phyloP scores from a whole-genome alignment of 1,284 basidiomycete genomes.

The Porodaedalea pini region DNA sequence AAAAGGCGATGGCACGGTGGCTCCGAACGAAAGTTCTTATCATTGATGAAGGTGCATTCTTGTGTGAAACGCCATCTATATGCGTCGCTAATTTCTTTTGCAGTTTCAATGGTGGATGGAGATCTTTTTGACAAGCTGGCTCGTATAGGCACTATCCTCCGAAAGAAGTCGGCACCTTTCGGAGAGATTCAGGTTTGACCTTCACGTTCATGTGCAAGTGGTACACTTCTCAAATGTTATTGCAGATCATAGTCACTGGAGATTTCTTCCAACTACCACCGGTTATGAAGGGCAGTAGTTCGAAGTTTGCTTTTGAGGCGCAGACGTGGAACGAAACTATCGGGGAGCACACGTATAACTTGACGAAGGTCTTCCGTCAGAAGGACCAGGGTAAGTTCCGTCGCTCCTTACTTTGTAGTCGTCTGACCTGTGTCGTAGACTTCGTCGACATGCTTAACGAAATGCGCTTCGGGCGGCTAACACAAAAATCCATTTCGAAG shows the following conservation, averaged over 20 bases:
- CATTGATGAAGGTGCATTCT: slow-evolving; percentile 82
- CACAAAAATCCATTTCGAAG: slow-evolving; percentile 48
- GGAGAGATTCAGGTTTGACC: slow-evolving; percentile 86
- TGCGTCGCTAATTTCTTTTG: background rate
- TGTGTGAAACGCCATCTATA: background rate
- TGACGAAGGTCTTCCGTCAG: slow-evolving; percentile 87
- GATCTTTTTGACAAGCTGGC: slow-evolving; percentile 85
- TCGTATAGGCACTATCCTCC: slow-evolving; percentile 55
- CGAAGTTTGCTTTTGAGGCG: slow-evolving; percentile 87
- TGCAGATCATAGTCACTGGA: slow-evolving; percentile 81
- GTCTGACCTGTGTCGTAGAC: slow-evolving; percentile 38
- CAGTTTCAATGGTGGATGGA: slow-evolving; percentile 98
- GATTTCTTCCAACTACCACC: slow-evolving; percentile 98
- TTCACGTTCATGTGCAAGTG: background rate
- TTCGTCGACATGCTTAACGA: slow-evolving; percentile 91
- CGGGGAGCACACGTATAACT: slow-evolving; percentile 68
- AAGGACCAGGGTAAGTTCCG: slow-evolving; percentile 39
- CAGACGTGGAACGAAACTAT: slow-evolving; percentile 79
- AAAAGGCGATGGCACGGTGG: slow-evolving; percentile 70
- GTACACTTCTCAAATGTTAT: background rate
- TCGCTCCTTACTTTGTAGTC: background rate
- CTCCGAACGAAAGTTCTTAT: slow-evolving; percentile 76
- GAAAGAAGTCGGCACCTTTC: slow-evolving; percentile 71
- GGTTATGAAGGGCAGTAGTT: slow-evolving; percentile 52
- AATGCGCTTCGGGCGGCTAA: slow-evolving; percentile 81